Evolutionary conservation across 345 rosid species (phyloP), one percentile per base, ranked within the genome.

Genomic region (Rhizophora apiculata): DNA sequence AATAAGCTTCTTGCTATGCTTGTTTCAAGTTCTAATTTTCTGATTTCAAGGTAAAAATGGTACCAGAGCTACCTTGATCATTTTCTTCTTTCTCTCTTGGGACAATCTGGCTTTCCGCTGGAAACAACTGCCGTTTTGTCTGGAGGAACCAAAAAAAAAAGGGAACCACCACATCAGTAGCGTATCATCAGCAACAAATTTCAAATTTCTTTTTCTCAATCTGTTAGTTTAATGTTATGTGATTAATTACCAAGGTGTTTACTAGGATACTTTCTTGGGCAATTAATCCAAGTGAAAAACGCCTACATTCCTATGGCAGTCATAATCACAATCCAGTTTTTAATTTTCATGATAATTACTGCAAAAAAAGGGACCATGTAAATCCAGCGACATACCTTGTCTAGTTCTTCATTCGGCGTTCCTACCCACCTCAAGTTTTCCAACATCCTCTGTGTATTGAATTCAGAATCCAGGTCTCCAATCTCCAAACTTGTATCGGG

Each of bases 341-440:
- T 11, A 11, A 39, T 39, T 39, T 39, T 39, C 48, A 11, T 11
- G 13, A 39, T 2, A 10, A 39, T 39, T 39, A 39, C 4, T 10
- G 48, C 3, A 2, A 39, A 34, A 29, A 34, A 34, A 7, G 4
- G 48, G 10, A 39, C 4, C 58, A n/a, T 54, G 26, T 20, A 6
- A n/a, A 54, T 54, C 58, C 3, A 20, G 9, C 5, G 22, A 15
- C 56, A 2, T 82, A 91, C 97, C 90, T 86, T 83, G 55, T 85
- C 87, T 22, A 83, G 80, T 63, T 91, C 92, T 59, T 88, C 88
- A 76, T 71, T 76, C 18, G 96, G 81, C 83, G 85, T 87, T 51
- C 97, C 96, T 4, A 89, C 79, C 96, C 98, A 88, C 83, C 98
- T 87, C 82, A 91, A 83, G 78, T 94, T 89, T 74, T 94, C 98